Percentiles rank a stretch among this genome's conserved stretches.
phyloP scores from a whole-genome alignment of 2,329 filamentous ascomycete species.

The Aspergillus neotritici region DNA sequence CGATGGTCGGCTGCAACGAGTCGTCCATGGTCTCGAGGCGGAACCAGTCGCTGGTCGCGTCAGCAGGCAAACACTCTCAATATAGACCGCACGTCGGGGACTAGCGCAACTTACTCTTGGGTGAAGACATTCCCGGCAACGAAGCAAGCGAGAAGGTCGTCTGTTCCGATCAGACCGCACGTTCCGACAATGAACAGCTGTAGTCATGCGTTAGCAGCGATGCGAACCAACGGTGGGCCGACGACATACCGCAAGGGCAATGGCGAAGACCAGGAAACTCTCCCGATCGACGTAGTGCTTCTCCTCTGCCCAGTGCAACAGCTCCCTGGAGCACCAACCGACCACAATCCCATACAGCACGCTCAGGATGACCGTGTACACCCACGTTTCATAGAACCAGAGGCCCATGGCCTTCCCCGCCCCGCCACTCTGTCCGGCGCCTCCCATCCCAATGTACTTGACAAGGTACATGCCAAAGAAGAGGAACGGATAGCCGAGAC shows the following conservation, averaged over 20 bases:
- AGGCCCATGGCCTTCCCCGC: slow-evolving; percentile 63
- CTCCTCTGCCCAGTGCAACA: slow-evolving; percentile 79
- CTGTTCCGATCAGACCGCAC: slow-evolving; percentile 78
- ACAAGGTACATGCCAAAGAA: slow-evolving; percentile 80
- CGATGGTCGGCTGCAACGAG: slow-evolving; percentile 86
- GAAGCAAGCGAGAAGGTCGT: slow-evolving; percentile 88
- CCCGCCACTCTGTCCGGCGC: slow-evolving; percentile 52
- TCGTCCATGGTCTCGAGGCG: slow-evolving; percentile 82
- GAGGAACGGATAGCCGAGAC: slow-evolving; percentile 80
- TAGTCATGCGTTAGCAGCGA: slow-evolving; percentile 7
- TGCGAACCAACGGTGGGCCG: background rate
- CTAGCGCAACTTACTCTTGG: slow-evolving; percentile 59
- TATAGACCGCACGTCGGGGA: background rate
- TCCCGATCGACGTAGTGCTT: slow-evolving; percentile 77
- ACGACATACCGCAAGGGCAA: slow-evolving; percentile 65
- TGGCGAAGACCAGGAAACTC: slow-evolving; percentile 80
- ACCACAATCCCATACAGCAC: slow-evolving; percentile 69
- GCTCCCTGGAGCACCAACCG: slow-evolving; percentile 73
- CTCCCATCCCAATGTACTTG: slow-evolving; percentile 62
- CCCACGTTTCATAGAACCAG: slow-evolving; percentile 84
- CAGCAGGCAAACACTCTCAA: slow-evolving; percentile 9
- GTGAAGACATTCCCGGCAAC: slow-evolving; percentile 87
- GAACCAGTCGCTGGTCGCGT: slow-evolving; percentile 69
- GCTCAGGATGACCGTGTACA: slow-evolving; percentile 74
- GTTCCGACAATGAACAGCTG: slow-evolving; percentile 79